Percentiles rank a stretch among this genome's conserved stretches.
Conservation (phyloP, 805 yeast species). For the Kazachstania psychrophila region DNA sequence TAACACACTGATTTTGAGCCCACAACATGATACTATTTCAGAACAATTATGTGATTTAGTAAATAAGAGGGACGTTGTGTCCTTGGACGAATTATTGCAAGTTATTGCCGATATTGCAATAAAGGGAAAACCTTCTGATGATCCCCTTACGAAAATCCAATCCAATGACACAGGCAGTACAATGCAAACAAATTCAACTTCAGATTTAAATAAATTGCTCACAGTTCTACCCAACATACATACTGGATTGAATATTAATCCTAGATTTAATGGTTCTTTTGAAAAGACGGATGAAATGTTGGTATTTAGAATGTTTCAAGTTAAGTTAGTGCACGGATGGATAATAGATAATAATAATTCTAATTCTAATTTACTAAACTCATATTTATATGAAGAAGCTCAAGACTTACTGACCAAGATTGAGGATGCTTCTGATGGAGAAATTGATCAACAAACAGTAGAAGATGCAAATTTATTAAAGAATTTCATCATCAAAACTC, state of each 20-base stretch:
- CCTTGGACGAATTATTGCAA: constrained; percentile 1
- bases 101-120: constrained; percentile 1
- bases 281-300: constrained; percentile 41
- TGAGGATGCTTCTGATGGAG: constrained; percentile 9
- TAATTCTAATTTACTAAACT: constrained; percentile 26
- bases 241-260: constrained; percentile 66
- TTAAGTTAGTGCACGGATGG: constrained; percentile 79
- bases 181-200: neutral
- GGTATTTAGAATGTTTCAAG: constrained; percentile 47
- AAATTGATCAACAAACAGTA: constrained; percentile 12
- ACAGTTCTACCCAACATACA: constrained; percentile 51
- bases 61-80: constrained; percentile 9
- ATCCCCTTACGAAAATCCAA: neutral
- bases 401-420: constrained; percentile 46
- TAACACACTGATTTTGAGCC: constrained; percentile 55
- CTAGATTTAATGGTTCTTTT: constrained; percentile 55
- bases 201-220: neutral
- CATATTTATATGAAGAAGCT: constrained; percentile 49
- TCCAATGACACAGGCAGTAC: neutral
- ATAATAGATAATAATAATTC: constrained; percentile 35
- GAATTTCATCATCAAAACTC: constrained; percentile 45
- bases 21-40: constrained; percentile 21
- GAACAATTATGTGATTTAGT: constrained; percentile 24
- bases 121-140: neutral
- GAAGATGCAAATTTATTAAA: constrained; percentile 29